Evolutionary conservation across 768 basidiomycete species (phyloP), one percentile per base, ranked within the genome.

Genomic region (Phanerodontia chrysosporium): DNA sequence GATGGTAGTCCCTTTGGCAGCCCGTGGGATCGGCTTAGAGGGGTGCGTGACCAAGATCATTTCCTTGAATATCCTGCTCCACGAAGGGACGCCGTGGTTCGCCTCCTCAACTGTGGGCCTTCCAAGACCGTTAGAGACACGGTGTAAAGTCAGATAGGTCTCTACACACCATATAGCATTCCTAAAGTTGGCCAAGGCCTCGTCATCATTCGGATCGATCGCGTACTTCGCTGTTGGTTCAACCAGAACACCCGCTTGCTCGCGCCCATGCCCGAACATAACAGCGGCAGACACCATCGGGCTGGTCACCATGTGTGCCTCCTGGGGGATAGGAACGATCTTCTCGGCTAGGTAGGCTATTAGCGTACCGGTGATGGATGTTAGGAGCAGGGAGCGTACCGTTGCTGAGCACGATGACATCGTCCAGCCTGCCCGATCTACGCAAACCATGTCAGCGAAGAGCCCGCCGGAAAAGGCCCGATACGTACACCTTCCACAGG

Each of bases 41-140:
- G 57, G 57, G 21, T 55, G 53, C 5, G 63, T 51, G 2, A 61
- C 58, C 18, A 64, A 27, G 28, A 64, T 59, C 60, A 64, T 64
- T 53, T 73, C 71, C 61, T 71, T 73, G 65, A 69, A 71, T 7
- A 73, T 69, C 24, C 66, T 49, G 3, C 69, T 69, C 58, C 70
- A 69, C 2, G 65, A 35, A 9, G 70, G 70, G 3, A 71, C 67
- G 13, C 57, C 57, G 18, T 24, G 27, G 42, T 72, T 70, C 6
- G 65, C 67, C 25, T 58, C 35, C 44, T 66, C 66, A 1, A 72
- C 64, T 21, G 60, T 51, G 8, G 63, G 58, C 70, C 71, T 71
- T 32, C 8, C 12, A n/a, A n/a, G 12, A 53, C n/a, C 22, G 49
- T 9, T 36, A 18, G 18, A 4, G 4, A 18, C 32, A 27, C 39